Conservation (phyloP, 176 grass and related monocot genomes). For the Leersia perrieri region DNA sequence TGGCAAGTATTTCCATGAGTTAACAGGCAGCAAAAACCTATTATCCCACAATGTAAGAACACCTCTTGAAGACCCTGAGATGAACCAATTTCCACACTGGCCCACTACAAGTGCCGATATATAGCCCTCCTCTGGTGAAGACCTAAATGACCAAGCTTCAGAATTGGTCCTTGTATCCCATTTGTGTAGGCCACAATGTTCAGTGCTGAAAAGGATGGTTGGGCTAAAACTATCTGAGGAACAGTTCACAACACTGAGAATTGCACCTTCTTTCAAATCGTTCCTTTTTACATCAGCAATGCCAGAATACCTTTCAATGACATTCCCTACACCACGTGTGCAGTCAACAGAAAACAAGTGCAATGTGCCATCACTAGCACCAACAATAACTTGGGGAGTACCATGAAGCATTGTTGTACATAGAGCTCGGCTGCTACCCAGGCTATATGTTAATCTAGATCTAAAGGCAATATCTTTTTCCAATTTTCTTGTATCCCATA, state of each 20-base stretch:
- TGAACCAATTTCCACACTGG: conserved; percentile 94
- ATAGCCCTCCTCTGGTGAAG: conserved; percentile 76
- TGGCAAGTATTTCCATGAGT: conserved; percentile 85
- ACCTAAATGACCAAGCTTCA: conserved; percentile 84
- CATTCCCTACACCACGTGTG: conserved; percentile 64
- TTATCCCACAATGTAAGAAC: conserved; percentile 92
- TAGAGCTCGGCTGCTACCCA: conserved; percentile 71
- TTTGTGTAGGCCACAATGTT: conserved; percentile 75
- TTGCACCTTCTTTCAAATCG: conserved; percentile 74
- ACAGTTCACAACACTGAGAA: conserved; percentile 82
- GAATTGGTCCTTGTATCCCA: conserved; percentile 76
- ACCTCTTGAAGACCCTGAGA: conserved; percentile 94
- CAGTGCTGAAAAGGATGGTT: conserved; percentile 85
- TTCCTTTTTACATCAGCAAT: conserved; percentile 77
- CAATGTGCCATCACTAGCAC: conserved; percentile 77
- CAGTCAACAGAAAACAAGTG: conserved; percentile 95
- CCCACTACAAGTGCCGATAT: conserved; percentile 78
- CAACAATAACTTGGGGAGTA: conserved; percentile 68
- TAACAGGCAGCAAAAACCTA: conserved; percentile 94
- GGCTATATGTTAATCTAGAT: conserved; percentile 84
- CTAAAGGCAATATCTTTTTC: conserved; percentile 98
- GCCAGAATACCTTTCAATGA: conserved; percentile 83
- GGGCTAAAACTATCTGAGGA: conserved; percentile 64
- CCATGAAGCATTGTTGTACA: conserved; percentile 81
- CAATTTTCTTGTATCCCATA: conserved; percentile 97